Percentiles rank a stretch among this genome's conserved stretches.
Evolutionary conservation across 2,329 filamentous ascomycete species (phyloP).

Genomic region (Colletotrichum theobromicola): DNA sequence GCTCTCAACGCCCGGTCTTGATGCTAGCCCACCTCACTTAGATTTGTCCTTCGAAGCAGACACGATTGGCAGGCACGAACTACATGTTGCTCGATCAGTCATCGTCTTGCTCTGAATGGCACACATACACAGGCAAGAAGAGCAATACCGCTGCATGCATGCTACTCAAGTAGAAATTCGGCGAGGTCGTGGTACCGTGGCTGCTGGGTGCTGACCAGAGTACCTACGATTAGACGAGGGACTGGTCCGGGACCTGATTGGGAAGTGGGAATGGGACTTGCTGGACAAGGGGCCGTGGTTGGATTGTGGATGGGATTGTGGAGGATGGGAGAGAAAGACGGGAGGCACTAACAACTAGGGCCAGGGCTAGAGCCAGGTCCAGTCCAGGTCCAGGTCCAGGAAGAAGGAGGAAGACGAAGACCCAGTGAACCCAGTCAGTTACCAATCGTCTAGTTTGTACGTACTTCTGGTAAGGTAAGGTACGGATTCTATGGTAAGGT

Average conservation of each 20-base stretch:
- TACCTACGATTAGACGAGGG: neutral
- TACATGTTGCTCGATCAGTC: neutral
- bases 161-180: neutral
- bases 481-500: too few relatives aligned
- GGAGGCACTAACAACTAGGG: neutral
- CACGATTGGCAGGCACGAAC: neutral
- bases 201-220: neutral
- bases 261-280: conserved; percentile 13
- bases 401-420: neutral
- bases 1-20: neutral
- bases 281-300: neutral
- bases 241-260: conserved; percentile 7
- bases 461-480: neutral
- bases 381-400: neutral
- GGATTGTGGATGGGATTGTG: conserved; percentile 1
- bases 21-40: neutral
- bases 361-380: neutral
- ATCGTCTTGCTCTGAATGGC: neutral
- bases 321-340: conserved; percentile 2
- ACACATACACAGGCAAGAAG: neutral
- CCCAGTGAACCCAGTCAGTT: neutral
- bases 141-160: too few relatives aligned
- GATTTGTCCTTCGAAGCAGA: neutral
- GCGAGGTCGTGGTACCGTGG: neutral
- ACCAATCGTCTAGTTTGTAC: neutral